Evolutionary conservation across 768 basidiomycete species (phyloP).

Genomic region (Mycena rebaudengoi): DNA sequence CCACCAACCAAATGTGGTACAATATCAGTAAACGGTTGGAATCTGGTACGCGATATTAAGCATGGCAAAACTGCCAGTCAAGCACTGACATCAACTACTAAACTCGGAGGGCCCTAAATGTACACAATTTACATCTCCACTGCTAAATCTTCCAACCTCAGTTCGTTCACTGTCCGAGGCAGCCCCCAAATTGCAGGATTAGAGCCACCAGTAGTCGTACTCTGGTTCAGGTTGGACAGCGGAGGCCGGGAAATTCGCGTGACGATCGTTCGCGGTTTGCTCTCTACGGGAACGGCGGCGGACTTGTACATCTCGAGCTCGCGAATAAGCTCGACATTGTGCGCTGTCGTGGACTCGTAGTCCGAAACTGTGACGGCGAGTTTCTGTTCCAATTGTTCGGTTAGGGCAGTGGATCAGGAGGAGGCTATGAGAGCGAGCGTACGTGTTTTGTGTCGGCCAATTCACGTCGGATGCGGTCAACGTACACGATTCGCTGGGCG

Average conservation of each 20-base stretch:
- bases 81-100: too few species aligned
- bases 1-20: too few species aligned
- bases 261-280: conserved; percentile 63
- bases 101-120: too few species aligned
- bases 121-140: conserved; percentile 6
- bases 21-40: too few species aligned
- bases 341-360: conserved; percentile 51
- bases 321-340: conserved; percentile 56
- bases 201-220: conserved; percentile 14
- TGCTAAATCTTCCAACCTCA: conserved; percentile 17
- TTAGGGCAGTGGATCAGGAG: neutral
- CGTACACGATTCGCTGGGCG: conserved; percentile 85
- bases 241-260: conserved; percentile 60
- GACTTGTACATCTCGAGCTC: conserved; percentile 73
- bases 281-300: conserved; percentile 54
- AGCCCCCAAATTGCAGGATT: neutral
- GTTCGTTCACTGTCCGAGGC: neutral
- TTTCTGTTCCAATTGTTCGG: conserved; percentile 46
- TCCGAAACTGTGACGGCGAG: conserved; percentile 56
- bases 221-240: conserved; percentile 53
- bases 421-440: conserved; percentile 33
- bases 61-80: too few species aligned
- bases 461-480: conserved; percentile 84
- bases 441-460: conserved; percentile 85
- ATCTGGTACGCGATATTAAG: too few species aligned